phyloP scores from a whole-genome alignment of 768 basidiomycete species.

The Lactarius evosmus region DNA sequence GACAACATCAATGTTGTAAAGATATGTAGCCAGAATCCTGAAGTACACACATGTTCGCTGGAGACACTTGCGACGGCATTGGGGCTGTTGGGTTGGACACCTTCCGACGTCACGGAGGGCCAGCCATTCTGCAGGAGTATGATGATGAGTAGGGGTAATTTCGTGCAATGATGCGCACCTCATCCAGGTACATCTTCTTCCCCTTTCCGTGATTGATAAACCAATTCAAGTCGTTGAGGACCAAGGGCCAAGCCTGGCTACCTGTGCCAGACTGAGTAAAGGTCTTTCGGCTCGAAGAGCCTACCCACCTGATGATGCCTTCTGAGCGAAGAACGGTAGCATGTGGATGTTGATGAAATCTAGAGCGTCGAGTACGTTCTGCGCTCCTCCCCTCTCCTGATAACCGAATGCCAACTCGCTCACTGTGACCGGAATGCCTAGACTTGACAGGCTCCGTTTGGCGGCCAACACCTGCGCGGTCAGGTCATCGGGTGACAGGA shows the following conservation, averaged over 20 bases:
- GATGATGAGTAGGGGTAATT: neutral
- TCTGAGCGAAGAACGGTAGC: constrained; percentile 61
- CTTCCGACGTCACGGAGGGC: constrained; percentile 60
- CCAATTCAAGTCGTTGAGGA: constrained; percentile 58
- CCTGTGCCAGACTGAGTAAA: constrained; percentile 37
- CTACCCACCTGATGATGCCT: constrained; percentile 55
- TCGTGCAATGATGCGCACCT: constrained; percentile 41
- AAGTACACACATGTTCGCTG: constrained; percentile 49
- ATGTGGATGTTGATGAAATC: constrained; percentile 69
- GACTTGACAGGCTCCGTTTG: constrained; percentile 46
- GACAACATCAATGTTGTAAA: neutral
- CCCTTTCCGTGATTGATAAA: constrained; percentile 59
- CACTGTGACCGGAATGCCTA: constrained; percentile 67
- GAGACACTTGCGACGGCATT: constrained; percentile 55
- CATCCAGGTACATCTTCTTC: constrained; percentile 73
- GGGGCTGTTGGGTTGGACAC: constrained; percentile 64
- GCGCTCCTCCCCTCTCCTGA: constrained; percentile 48
- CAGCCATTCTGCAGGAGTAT: constrained; percentile 60
- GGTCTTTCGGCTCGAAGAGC: neutral
- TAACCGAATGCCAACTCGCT: constrained; percentile 43
- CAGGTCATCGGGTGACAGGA: constrained; percentile 47
- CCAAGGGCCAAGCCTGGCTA: constrained; percentile 58
- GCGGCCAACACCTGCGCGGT: constrained; percentile 49
- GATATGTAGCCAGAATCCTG: neutral
- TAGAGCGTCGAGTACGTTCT: constrained; percentile 53